Evolutionary conservation across 164 flowering plant genomes (phyloP), one percentile per base, ranked within the genome.

Genomic region (Aristolochia fimbriata): DNA sequence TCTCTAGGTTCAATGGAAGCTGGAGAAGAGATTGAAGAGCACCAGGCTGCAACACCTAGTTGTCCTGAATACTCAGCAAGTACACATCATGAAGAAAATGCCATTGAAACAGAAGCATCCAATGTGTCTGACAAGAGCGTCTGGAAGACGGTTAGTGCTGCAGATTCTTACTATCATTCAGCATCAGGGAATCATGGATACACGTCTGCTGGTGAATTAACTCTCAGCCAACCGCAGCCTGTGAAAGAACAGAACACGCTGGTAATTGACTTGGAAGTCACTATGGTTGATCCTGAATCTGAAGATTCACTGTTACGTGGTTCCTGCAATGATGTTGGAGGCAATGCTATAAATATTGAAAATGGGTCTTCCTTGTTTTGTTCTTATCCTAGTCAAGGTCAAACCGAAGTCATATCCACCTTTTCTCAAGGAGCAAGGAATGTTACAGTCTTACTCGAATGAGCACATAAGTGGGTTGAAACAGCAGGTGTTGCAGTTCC

Each of bases 371-470:
- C 83, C 22, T 61, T 76, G 66, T 71, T 79, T 51, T 58, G 59
- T 70, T 50, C 83, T 51, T 91, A 72, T 62, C 67, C 70, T 48
- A 78, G 68, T 73, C 80, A 70, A 59, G 85, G 72, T 51, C 69
- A 69, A 48, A 81, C 57, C 68, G 87, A n/a, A 76, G 58, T 65
- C 76, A 6, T 71, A 83, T 54, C 85, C 80, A 12, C 71, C 89
- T 50, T 68, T 85, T 24, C 68, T 79, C 45, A 80, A 74, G 64
- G 78, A 67, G 30, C 81, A 70, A 49, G 78, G 51, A 13, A 61
- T 73, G 62, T 53, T 68, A 30, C 65, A 58, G 5, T 65, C 80
- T 33, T 75, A 74, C 60, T 57, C 74, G 43, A 73, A 68, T 30
- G 78, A 76, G 61, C 80, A 63, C 58, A 33, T 59, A 15, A 53